phyloP scores from a whole-genome alignment of 2,329 filamentous ascomycete species.

The Epichloe scottii region DNA sequence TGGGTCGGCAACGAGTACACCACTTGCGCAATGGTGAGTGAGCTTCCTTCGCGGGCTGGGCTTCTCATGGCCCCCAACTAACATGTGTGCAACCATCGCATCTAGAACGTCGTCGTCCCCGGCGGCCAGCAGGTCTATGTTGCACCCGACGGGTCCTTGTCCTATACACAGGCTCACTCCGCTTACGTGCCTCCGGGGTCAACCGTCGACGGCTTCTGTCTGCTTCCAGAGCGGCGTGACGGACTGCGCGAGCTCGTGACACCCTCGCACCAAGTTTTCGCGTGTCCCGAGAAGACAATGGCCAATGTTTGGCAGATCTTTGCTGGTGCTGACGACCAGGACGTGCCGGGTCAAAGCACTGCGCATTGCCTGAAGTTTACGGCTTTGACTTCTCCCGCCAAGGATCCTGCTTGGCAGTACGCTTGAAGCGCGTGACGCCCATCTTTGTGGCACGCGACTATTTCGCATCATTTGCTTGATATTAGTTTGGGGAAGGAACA shows the following conservation, averaged over 20 bases:
- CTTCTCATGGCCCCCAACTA: not conserved
- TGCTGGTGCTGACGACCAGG: too few species aligned
- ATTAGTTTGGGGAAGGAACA: too few species aligned
- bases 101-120: slow-evolving; percentile 10
- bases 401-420: too few species aligned
- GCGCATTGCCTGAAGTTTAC: too few species aligned
- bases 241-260: not conserved
- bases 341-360: too few species aligned
- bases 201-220: not conserved
- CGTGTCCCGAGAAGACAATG: not conserved
- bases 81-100: slow-evolving; percentile 8
- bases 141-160: not conserved
- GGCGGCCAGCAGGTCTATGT: not conserved
- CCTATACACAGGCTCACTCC: not conserved
- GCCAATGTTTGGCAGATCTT: not conserved
- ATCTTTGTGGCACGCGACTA: too few species aligned
- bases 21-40: not conserved
- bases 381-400: too few species aligned
- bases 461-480: too few species aligned
- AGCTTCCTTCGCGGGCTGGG: too few species aligned
- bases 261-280: not conserved
- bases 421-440: too few species aligned
- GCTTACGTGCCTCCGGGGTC: not conserved
- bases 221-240: not conserved
- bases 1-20: not conserved